Conservation (phyloP, 2,329 filamentous ascomycete genomes). For the Fusarium ambrosium region DNA sequence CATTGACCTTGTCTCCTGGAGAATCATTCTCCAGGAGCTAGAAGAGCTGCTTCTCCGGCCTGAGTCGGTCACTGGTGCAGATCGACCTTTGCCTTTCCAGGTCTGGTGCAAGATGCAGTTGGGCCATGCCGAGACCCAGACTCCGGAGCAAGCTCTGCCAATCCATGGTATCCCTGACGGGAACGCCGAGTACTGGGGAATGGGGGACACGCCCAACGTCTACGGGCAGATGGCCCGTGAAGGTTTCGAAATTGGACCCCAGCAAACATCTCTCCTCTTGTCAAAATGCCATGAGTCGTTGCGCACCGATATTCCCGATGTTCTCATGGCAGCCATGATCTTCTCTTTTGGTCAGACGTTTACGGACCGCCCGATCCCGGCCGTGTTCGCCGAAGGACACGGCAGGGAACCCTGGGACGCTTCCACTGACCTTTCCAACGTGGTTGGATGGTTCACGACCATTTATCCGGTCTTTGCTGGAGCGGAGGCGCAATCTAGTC, state of each 20-base stretch:
- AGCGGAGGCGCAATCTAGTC: background rate
- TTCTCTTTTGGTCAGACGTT: slow-evolving; percentile 49
- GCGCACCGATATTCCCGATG: slow-evolving; percentile 52
- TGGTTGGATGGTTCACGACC: slow-evolving; percentile 57
- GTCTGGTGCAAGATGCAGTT: slow-evolving; percentile 55
- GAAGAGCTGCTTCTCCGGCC: slow-evolving; percentile 53
- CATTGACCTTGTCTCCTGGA: slow-evolving; percentile 63
- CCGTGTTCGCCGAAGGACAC: slow-evolving; percentile 53
- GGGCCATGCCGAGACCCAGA: slow-evolving; percentile 10
- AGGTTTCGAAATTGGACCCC: slow-evolving; percentile 31
- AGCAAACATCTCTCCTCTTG: slow-evolving; percentile 35
- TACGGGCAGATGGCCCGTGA: slow-evolving; percentile 38
- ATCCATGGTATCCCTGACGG: slow-evolving; percentile 28
- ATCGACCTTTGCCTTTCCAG: slow-evolving; percentile 50
- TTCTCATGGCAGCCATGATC: slow-evolving; percentile 51
- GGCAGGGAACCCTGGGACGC: slow-evolving; percentile 51
- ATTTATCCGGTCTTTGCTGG: slow-evolving; percentile 49
- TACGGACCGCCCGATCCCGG: slow-evolving; percentile 44
- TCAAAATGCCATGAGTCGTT: slow-evolving; percentile 43
- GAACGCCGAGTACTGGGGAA: slow-evolving; percentile 46
- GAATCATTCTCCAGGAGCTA: slow-evolving; percentile 51
- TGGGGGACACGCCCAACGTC: slow-evolving; percentile 31
- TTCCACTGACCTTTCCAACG: slow-evolving; percentile 48
- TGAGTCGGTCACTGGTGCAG: slow-evolving; percentile 14
- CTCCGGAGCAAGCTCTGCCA: slow-evolving; percentile 44